Conservation (phyloP, 164 flowering plant species). For the Tinospora cordifolia region DNA sequence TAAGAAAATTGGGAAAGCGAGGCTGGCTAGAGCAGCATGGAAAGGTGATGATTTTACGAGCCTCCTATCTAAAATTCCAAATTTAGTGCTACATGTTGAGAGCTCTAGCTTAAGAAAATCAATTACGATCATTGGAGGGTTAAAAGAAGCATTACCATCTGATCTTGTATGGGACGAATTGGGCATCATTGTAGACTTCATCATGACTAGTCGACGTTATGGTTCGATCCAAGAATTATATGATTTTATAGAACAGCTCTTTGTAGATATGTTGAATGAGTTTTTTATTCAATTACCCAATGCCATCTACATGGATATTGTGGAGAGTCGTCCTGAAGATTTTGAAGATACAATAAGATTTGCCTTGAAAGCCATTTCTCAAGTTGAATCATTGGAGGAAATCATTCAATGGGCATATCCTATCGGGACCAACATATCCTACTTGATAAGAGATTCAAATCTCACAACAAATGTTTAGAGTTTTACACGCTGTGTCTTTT, state of each 20-base stretch:
- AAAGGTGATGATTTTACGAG: background rate
- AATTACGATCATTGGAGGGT: background rate
- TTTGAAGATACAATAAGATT: background rate
- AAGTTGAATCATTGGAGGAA: background rate
- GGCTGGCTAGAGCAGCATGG: slow-evolving; percentile 2
- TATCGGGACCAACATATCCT: background rate
- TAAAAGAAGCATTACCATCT: background rate
- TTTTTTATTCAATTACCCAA: slow-evolving; percentile 3
- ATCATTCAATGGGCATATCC: slow-evolving; percentile 1
- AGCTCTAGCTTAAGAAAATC: background rate
- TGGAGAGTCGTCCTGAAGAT: slow-evolving; percentile 5
- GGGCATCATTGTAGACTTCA: background rate
- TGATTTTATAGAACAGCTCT: background rate
- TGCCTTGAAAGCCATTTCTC: slow-evolving; percentile 5
- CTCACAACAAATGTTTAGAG: too few species aligned
- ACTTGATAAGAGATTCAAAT: background rate
- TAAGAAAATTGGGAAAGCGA: background rate
- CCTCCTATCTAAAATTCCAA: too few species aligned
- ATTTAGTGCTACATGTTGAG: background rate
- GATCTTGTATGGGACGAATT: background rate
- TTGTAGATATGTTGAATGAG: slow-evolving; percentile 4
- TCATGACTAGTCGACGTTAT: background rate
- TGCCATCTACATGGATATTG: slow-evolving; percentile 5
- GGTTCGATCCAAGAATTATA: background rate
- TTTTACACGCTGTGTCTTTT: too few species aligned